Evolutionary conservation across 2,329 filamentous ascomycete species (phyloP), one percentile per base, ranked within the genome.

Genomic region (Huntiella omanensis): DNA sequence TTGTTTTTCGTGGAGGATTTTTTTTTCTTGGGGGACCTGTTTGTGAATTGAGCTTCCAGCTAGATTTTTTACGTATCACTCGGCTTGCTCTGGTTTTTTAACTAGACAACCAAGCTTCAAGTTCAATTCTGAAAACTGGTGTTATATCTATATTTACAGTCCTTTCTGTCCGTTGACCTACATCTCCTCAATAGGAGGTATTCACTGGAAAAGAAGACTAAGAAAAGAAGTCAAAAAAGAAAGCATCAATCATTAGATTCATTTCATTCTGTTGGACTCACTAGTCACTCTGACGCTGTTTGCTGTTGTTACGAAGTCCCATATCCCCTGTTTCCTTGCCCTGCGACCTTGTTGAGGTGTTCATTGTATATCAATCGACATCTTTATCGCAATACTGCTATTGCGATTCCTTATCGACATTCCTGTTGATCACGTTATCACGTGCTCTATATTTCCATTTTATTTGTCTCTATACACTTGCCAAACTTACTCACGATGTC

Each of bases 401-500:
- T 28, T 28, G 22, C 22, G 22, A 28, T 28, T 28, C 22, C 22
- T 28, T 10, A 3, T 28, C 22, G 8, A 28, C 22, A 28, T 28
- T 28, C 22, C 22, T 28, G 22, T 28, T 28, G 22, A 28, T 33
- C 33, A 40, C 38, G 15, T 47, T 47, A 7, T 46, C 33, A 36
- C 35, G 43, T 39, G 38, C 35, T 13, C 16, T 33, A 8, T 12
- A n/a, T 36, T 13, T 15, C 13, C 5, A 34, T 43, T 43, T 19
- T 11, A 17, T 19, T 43, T 19, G 28, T 40, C 33, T 13, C 5
- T 22, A 33, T 28, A 33, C 19, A 33, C 10, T 12, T 32, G 10
- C 36, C 35, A 13, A 16, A 19, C 11, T 12, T 12, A 11, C 17
- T 12, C 67, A 76, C 58, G 58, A 95, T 95, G 87, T 77, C 85